A percentile compares a stretch with the other conserved stretches of the same genome.
phyloP scores from a whole-genome alignment of 108 stramenopile species.

The Phaeodactylum tricornutum region DNA sequence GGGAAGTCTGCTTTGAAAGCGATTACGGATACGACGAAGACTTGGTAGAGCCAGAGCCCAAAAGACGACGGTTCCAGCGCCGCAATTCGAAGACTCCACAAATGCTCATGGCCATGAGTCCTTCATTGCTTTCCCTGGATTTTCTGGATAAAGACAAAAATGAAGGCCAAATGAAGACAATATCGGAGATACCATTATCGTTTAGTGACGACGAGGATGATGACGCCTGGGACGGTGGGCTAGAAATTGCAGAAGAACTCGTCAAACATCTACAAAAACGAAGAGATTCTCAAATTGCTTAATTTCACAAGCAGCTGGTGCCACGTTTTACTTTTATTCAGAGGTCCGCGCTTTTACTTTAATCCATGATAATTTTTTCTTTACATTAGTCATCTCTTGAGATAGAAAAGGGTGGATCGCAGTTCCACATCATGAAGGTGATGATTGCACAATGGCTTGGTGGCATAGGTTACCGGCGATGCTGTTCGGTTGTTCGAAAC shows the following conservation, averaged over 20 bases:
- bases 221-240: slow-evolving; percentile 17
- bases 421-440: too few species aligned
- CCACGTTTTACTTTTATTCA: too few species aligned
- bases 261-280: slow-evolving; percentile 16
- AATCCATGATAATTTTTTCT: too few species aligned
- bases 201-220: not conserved
- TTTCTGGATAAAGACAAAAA: not conserved
- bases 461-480: too few species aligned
- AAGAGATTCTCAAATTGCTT: too few species aligned
- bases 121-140: not conserved
- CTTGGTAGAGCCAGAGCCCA: slow-evolving; percentile 18
- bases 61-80: slow-evolving; percentile 21
- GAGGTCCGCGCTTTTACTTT: too few species aligned
- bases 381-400: too few species aligned
- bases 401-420: too few species aligned
- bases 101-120: slow-evolving; percentile 15
- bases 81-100: slow-evolving; percentile 29
- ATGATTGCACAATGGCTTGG: too few species aligned
- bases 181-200: not conserved
- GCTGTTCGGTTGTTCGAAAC: too few species aligned
- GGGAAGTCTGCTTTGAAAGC: not conserved
- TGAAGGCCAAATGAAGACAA: not conserved
- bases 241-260: slow-evolving; percentile 25
- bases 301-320: too few species aligned
- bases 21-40: slow-evolving; percentile 16